phyloP scores from a whole-genome alignment of 768 basidiomycete genomes.

The Hericium coralloides region DNA sequence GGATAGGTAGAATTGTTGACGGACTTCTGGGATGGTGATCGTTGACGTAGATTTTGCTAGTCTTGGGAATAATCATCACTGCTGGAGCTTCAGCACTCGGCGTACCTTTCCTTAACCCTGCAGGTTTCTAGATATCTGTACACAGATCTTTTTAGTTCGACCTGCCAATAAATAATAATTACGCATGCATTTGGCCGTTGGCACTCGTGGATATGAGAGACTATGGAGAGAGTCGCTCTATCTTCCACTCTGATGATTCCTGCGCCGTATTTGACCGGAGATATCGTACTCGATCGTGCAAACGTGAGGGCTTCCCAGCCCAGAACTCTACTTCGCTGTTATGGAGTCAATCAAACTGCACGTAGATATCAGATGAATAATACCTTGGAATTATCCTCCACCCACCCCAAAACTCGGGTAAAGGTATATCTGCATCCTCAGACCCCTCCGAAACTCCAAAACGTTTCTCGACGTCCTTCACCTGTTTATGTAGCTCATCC shows the following conservation, averaged over 20 bases:
- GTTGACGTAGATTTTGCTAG: too few relatives aligned
- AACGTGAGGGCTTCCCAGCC: conserved; percentile 89
- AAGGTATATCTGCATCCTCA: conserved; percentile 46
- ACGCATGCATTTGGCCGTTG: too few relatives aligned
- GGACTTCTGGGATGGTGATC: too few relatives aligned
- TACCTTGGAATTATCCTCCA: conserved; percentile 91
- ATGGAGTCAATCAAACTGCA: conserved; percentile 1
- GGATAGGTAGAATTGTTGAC: too few relatives aligned
- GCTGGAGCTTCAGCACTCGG: too few relatives aligned
- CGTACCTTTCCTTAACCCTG: too few relatives aligned
- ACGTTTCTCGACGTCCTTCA: conserved; percentile 47
- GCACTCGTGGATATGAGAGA: not conserved
- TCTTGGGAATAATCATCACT: too few relatives aligned
- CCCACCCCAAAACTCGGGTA: conserved; percentile 94
- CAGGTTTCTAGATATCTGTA: too few relatives aligned
- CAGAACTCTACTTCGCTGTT: conserved; percentile 92
- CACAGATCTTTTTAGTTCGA: too few relatives aligned
- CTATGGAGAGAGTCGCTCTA: conserved; percentile 74
- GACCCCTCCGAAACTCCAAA: conserved; percentile 40
- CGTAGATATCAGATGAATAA: not conserved
- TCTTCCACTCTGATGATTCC: conserved; percentile 56
- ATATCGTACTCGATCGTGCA: conserved; percentile 87
- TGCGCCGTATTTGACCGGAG: conserved; percentile 42
- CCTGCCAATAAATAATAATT: too few relatives aligned
- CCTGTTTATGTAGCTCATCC: conserved; percentile 51